Conservation (phyloP, 139 green algal genomes). For the Closterium sp. region DNA sequence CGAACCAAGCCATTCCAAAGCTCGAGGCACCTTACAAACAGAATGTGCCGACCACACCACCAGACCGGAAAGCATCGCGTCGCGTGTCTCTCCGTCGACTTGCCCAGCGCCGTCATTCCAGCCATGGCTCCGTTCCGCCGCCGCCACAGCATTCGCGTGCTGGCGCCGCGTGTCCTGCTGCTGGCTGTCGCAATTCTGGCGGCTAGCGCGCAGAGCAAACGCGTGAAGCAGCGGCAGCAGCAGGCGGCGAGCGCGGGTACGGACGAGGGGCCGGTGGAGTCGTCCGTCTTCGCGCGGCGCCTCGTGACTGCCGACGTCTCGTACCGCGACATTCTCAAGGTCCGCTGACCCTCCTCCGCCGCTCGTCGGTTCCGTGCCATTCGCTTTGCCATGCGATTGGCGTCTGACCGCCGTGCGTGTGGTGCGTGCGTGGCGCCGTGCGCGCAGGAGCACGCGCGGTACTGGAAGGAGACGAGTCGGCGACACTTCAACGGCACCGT, state of each 20-base stretch:
- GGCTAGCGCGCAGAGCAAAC: background rate
- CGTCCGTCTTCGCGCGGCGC: background rate
- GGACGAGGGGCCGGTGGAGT: background rate
- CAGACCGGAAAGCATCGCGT: too few species aligned
- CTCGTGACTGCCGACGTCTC: background rate
- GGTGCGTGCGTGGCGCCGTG: background rate
- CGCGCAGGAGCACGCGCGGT: conserved; percentile 41
- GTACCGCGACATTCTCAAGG: background rate
- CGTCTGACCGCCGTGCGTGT: background rate
- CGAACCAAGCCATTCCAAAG: too few species aligned
- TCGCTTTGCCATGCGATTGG: background rate
- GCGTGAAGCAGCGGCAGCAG: background rate
- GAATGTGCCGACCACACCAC: too few species aligned
- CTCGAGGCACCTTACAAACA: too few species aligned
- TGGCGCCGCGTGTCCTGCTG: background rate
- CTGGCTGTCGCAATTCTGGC: background rate
- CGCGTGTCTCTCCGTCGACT: too few species aligned
- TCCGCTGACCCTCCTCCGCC: background rate
- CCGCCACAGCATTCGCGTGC: background rate
- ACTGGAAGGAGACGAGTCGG: conserved; percentile 25
- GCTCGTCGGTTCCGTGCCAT: background rate
- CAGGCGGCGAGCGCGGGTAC: background rate
- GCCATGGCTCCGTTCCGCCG: background rate
- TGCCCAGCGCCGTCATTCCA: background rate
- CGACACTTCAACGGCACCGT: conserved; percentile 35